Base-by-base conservation (phyloP, 345 rosid genomes). In the Boechera retrofracta region DNA sequence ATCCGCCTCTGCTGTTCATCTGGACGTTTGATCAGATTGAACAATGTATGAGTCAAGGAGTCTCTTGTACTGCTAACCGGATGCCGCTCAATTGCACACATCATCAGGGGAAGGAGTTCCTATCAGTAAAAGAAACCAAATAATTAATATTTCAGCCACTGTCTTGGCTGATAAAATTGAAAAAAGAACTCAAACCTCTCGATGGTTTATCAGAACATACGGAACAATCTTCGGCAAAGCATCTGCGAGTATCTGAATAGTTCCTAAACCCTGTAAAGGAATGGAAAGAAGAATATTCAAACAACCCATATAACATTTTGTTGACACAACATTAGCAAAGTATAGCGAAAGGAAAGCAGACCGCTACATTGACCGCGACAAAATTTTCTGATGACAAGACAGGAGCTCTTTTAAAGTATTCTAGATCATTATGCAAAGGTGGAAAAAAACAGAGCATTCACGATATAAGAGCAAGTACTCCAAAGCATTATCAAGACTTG, bases 41-140 rank as follows among this genome's bases (percentile, higher is more conserved):
- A 94, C 48, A 94, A 72, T 47, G 97, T 89, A 80, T 92, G 97
- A 38, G 98, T 94, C 87, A 94, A 85, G 79, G 98, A 92, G 82
- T 92, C 97, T 69, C 97, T 86, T 47, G 88, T 87, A 61, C 64
- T 77, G 69, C 88, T 75, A 80, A 83, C 95, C 71, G 98, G 97
- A 83, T 94, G 98, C 76, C 95, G 89, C 85, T 94, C 98, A 38
- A 94, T 94, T 68, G 97, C 97, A 85, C 98, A 94, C 97, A 92
- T 94, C 85, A 94, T 94, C 77, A 94, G 82, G 13, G 98, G 97
- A 61, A 94, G 98, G 76, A 94, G 94, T 84, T 92, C 98, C 98
- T 94, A 87, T 24, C 7, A 21, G 53, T 10, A 42, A 71, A 52
- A 68, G 67, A 49, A 52, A 77, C 29, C 66, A 60, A 45, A 41